phyloP scores from a whole-genome alignment of 192 early-diverging fungal species.

The Dispira parvispora region DNA sequence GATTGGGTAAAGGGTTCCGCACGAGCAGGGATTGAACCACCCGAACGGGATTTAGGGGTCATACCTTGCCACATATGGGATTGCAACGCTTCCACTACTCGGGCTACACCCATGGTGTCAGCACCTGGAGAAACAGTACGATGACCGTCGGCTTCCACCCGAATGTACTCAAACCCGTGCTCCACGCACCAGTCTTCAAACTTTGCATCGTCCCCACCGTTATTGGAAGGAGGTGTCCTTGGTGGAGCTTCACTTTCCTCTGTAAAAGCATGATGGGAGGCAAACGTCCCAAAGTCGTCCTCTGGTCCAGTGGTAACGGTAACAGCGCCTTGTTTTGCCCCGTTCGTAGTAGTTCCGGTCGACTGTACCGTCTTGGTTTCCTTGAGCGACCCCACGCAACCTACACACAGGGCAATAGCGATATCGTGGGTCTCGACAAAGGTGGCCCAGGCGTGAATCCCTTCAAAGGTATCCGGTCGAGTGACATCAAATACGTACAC shows the following conservation, averaged over 20 bases:
- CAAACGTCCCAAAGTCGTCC: background rate
- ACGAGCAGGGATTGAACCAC: background rate
- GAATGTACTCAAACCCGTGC: slow-evolving; percentile 45
- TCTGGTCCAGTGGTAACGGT: background rate
- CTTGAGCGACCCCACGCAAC: too few relatives aligned
- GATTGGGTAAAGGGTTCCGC: background rate
- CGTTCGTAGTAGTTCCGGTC: too few relatives aligned
- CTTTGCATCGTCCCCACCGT: slow-evolving; percentile 13
- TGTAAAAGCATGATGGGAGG: background rate
- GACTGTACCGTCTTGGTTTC: too few relatives aligned
- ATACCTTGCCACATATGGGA: background rate
- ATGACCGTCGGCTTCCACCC: slow-evolving; percentile 23
- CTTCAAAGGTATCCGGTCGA: slow-evolving; percentile 37
- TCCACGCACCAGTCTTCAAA: slow-evolving; percentile 42
- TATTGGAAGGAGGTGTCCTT: slow-evolving; percentile 2
- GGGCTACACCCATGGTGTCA: background rate
- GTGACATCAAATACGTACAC: slow-evolving; percentile 24
- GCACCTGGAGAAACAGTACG: background rate
- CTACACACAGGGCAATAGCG: slow-evolving; percentile 31
- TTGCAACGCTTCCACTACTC: background rate
- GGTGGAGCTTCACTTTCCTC: background rate
- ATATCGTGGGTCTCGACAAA: slow-evolving; percentile 36
- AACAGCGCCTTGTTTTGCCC: too few relatives aligned
- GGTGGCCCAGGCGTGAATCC: slow-evolving; percentile 30
- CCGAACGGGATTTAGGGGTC: background rate